Evolutionary conservation across 306 rosid genomes (phyloP).

Genomic region (Aeschynomene evenia): DNA sequence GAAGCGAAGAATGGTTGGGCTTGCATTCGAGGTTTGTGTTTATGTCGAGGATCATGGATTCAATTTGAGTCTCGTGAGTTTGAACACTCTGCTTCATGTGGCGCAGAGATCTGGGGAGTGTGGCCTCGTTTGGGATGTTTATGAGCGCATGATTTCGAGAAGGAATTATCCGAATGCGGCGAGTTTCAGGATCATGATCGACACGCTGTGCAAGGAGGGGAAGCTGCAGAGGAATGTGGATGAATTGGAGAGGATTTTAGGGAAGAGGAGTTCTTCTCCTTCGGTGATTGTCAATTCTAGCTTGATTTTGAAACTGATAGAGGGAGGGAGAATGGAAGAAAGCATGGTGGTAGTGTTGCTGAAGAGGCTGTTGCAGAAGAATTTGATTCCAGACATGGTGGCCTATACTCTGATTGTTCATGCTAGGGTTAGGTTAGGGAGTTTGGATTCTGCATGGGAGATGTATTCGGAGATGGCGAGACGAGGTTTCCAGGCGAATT

Average conservation of each 20-base stretch:
- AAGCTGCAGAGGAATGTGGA: slow-evolving; percentile 48
- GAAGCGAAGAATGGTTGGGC: slow-evolving; percentile 45
- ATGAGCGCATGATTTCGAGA: slow-evolving; percentile 62
- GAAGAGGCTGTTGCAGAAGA: slow-evolving; percentile 75
- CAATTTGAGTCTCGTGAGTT: slow-evolving; percentile 50
- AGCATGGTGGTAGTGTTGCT: slow-evolving; percentile 45
- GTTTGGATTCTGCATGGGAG: slow-evolving; percentile 43
- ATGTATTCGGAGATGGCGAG: slow-evolving; percentile 58
- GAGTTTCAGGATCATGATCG: slow-evolving; percentile 56
- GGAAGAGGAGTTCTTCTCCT: slow-evolving; percentile 49
- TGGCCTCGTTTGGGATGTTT: slow-evolving; percentile 62
- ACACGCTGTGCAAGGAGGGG: slow-evolving; percentile 79
- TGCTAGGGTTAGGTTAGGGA: slow-evolving; percentile 49
- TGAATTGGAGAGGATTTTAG: slow-evolving; percentile 55
- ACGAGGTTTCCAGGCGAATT: slow-evolving; percentile 63
- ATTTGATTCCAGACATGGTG: slow-evolving; percentile 58
- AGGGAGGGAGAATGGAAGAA: slow-evolving; percentile 51
- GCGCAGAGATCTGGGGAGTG: slow-evolving; percentile 45
- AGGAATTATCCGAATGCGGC: slow-evolving; percentile 53
- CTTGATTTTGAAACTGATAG: slow-evolving; percentile 56
- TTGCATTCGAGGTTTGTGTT: slow-evolving; percentile 53
- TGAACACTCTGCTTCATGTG: slow-evolving; percentile 60
- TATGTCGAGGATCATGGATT: slow-evolving; percentile 50
- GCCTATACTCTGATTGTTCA: slow-evolving; percentile 63
- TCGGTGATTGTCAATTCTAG: slow-evolving; percentile 54